Conservation (phyloP, 768 basidiomycete species). For the Boletus vinaceobasis region DNA sequence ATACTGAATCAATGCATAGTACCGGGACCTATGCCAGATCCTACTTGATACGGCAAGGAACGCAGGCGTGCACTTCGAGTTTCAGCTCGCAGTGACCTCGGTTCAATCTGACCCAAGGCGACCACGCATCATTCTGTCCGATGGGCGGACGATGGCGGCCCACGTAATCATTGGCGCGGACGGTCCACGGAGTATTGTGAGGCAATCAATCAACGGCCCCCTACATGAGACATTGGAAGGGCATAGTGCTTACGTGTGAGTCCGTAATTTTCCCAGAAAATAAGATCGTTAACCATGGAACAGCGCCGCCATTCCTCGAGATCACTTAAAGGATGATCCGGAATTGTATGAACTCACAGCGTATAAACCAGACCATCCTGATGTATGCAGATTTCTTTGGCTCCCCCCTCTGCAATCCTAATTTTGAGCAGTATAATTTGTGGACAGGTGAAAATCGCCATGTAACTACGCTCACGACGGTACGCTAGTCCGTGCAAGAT, state of each 20-base stretch:
- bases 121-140: slow-evolving; percentile 35
- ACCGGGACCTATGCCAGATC: slow-evolving; percentile 51
- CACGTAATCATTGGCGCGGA: slow-evolving; percentile 65
- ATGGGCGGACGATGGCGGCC: slow-evolving; percentile 44
- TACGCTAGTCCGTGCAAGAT: slow-evolving; percentile 9
- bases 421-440: slow-evolving; percentile 19
- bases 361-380: slow-evolving; percentile 19
- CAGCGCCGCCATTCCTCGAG: slow-evolving; percentile 43
- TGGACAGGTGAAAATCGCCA: slow-evolving; percentile 29
- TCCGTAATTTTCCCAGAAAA: slow-evolving; percentile 9
- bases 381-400: slow-evolving; percentile 11
- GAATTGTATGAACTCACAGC: slow-evolving; percentile 36
- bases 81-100: slow-evolving; percentile 36
- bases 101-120: slow-evolving; percentile 31
- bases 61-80: slow-evolving; percentile 51
- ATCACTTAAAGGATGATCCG: slow-evolving; percentile 41
- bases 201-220: slow-evolving; percentile 34
- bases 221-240: slow-evolving; percentile 26
- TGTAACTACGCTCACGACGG: slow-evolving; percentile 19
- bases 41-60: slow-evolving; percentile 45
- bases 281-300: neutral
- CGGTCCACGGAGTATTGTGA: slow-evolving; percentile 47
- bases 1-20: slow-evolving; percentile 32
- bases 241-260: slow-evolving; percentile 47
- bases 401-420: neutral